These are phyloP conservation scores for Thraustotheca clavata DNA, from an alignment of 352 stramenopile species.

Conservation along the genomic window DNA sequence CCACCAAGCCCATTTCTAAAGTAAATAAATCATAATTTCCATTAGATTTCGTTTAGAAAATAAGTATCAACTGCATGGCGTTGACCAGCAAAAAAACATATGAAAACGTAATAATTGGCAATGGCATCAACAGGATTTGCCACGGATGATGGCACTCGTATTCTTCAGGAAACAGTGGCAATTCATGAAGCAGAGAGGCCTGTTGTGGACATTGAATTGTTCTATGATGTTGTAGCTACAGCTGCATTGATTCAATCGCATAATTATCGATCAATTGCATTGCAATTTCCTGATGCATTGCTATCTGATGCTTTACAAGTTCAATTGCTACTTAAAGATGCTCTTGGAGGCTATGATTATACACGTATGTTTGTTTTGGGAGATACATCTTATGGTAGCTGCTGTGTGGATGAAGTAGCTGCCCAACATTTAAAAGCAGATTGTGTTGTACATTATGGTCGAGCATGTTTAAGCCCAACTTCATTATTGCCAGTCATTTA, in stretches of 20 bases:
- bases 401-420: constrained; percentile 94
- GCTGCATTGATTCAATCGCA: constrained; percentile 44
- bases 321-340: constrained; percentile 59
- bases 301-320: constrained; percentile 82
- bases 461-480: constrained; percentile 84
- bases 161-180: constrained; percentile 54
- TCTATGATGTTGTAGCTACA: constrained; percentile 62
- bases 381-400: constrained; percentile 94
- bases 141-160: constrained; percentile 69
- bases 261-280: constrained; percentile 72
- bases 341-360: constrained; percentile 28
- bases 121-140: constrained; percentile 45
- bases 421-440: constrained; percentile 90
- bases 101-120: background rate
- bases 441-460: constrained; percentile 93
- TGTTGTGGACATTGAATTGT: constrained; percentile 37
- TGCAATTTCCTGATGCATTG: constrained; percentile 95
- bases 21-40: background rate
- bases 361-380: constrained; percentile 90
- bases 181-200: constrained; percentile 43
- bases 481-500: constrained; percentile 87
- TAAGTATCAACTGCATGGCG: background rate
- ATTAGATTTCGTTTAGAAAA: background rate
- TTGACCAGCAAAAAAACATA: background rate
- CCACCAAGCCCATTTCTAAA: background rate